Conservation (phyloP, 352 stramenopile genomes). For the Phytopythium montanum region DNA sequence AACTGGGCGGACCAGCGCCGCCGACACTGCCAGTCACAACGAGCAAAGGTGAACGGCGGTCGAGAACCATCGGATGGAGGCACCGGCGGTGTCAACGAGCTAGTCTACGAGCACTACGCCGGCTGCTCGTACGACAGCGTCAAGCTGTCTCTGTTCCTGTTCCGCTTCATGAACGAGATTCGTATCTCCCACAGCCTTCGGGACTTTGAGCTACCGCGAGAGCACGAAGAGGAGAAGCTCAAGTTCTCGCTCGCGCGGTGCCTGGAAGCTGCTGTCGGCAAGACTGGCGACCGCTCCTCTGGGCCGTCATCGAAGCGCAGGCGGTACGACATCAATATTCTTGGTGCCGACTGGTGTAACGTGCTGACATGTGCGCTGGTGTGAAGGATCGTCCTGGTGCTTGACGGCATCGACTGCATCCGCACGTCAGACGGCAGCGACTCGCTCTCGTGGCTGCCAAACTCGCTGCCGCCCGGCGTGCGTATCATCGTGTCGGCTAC, state of each 20-base stretch:
- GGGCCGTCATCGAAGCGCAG: conserved; percentile 23
- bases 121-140: conserved; percentile 84
- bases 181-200: conserved; percentile 65
- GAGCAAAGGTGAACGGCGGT: not conserved
- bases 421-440: conserved; percentile 79
- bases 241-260: conserved; percentile 81
- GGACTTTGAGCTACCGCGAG: conserved; percentile 74
- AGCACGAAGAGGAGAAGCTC: conserved; percentile 84
- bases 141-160: conserved; percentile 79
- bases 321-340: conserved; percentile 11
- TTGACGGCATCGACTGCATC: conserved; percentile 81
- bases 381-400: conserved; percentile 69
- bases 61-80: not conserved
- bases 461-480: conserved; percentile 57
- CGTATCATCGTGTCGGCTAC: conserved; percentile 74
- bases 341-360: not conserved
- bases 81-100: conserved; percentile 23
- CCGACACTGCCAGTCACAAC: not conserved
- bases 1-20: conserved; percentile 64
- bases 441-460: conserved; percentile 83
- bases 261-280: conserved; percentile 61
- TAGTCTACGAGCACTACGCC: conserved; percentile 81
- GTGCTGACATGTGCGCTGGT: not conserved
- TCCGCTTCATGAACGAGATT: conserved; percentile 78
- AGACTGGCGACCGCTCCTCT: conserved; percentile 25